A percentile compares a stretch with the other conserved stretches of the same genome.
phyloP scores from a whole-genome alignment of 495 filamentous ascomycete genomes.

The Chaetomium tenue region DNA sequence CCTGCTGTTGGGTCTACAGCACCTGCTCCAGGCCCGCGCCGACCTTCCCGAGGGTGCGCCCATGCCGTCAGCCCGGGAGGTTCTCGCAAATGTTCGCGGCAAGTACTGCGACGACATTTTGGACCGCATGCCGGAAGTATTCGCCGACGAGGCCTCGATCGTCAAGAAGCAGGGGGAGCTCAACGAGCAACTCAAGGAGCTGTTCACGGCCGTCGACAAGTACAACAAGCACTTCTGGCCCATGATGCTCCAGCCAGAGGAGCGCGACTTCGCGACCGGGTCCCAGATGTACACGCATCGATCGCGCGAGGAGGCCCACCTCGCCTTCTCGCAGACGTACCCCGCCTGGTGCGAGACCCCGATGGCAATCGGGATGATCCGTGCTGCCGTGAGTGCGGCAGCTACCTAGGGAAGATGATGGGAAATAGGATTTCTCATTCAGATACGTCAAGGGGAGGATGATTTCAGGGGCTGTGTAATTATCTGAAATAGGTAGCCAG shows the following conservation, averaged over 20 bases:
- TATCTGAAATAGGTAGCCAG: too few relatives aligned
- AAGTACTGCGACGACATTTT: slow-evolving; percentile 14
- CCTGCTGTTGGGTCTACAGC: slow-evolving; percentile 12
- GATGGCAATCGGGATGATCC: too few relatives aligned
- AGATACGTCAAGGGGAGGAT: too few relatives aligned
- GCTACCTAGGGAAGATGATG: too few relatives aligned
- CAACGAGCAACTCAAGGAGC: slow-evolving; percentile 4
- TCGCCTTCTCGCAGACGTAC: too few relatives aligned
- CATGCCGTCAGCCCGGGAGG: not conserved
- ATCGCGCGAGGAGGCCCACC: too few relatives aligned
- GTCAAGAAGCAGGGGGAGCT: slow-evolving; percentile 1
- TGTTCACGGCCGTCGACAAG: not conserved
- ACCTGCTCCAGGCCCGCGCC: slow-evolving; percentile 1
- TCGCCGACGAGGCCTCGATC: slow-evolving; percentile 1
- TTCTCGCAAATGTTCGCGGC: not conserved
- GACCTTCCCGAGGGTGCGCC: not conserved
- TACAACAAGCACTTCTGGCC: slow-evolving; percentile 15
- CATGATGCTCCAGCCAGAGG: slow-evolving; percentile 16
- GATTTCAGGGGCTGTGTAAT: too few relatives aligned
- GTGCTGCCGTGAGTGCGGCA: too few relatives aligned
- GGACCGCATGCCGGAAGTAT: slow-evolving; percentile 9
- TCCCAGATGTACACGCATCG: too few relatives aligned
- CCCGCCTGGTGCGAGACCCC: too few relatives aligned
- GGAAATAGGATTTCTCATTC: too few relatives aligned
- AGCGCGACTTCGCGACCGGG: slow-evolving; percentile 1